Conservation (phyloP, 176 grass and related monocot species). For the Ananas comosus region DNA sequence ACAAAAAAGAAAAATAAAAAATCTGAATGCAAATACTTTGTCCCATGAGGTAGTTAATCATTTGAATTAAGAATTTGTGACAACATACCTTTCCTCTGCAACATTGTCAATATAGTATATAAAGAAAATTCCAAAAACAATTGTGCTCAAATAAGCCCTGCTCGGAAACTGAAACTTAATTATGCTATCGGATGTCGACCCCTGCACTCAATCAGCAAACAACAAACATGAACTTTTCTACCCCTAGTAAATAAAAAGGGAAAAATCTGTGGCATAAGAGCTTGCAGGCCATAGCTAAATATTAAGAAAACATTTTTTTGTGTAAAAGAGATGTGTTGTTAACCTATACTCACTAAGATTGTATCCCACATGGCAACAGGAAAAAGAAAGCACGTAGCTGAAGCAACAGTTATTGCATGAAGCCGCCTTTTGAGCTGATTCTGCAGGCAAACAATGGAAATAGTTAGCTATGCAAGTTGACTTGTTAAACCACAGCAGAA, state of each 20-base stretch:
- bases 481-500: conserved; percentile 10
- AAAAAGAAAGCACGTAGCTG: conserved; percentile 96
- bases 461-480: conserved; percentile 4
- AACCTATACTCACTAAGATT: conserved; percentile 65
- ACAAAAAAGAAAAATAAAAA: conserved; percentile 7
- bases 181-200: conserved; percentile 79
- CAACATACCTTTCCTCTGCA: conserved; percentile 90
- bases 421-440: conserved; percentile 96
- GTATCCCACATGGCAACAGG: conserved; percentile 99
- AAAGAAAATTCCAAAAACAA: conserved; percentile 82
- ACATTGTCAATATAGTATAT: conserved; percentile 89
- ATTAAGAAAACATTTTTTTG: not conserved
- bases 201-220: conserved; percentile 33
- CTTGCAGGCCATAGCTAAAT: not conserved
- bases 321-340: not conserved
- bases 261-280: not conserved
- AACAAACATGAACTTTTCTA: conserved; percentile 23
- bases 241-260: conserved; percentile 6
- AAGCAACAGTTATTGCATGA: conserved; percentile 90
- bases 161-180: conserved; percentile 86
- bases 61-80: not conserved
- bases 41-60: too few species aligned
- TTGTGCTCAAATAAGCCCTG: conserved; percentile 84
- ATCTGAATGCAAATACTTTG: not conserved
- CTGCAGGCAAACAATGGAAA: conserved; percentile 32